Evolutionary conservation across 768 basidiomycete species (phyloP).

Genomic region (Russula ochroleuca): DNA sequence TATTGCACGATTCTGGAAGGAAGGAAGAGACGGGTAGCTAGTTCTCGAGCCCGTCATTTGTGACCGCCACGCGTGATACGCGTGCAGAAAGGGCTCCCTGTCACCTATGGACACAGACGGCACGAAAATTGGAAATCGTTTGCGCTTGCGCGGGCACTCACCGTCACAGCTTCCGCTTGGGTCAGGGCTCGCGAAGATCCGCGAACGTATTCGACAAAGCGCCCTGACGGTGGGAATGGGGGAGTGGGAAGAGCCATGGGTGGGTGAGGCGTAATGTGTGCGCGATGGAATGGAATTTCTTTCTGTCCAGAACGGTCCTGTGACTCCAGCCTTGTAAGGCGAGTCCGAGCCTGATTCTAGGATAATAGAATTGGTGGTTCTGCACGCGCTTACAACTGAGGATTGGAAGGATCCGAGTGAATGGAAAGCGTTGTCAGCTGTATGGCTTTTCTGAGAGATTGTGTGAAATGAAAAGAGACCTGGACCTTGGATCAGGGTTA

Average conservation of each 20-base stretch:
- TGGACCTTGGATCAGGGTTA: slow-evolving; percentile 12
- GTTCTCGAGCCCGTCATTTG: not conserved
- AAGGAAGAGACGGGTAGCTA: not conserved
- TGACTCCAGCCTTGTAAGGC: not conserved
- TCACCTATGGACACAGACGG: not conserved
- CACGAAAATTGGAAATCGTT: not conserved
- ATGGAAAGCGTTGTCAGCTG: not conserved
- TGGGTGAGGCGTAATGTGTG: not conserved
- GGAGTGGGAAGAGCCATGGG: slow-evolving; percentile 16
- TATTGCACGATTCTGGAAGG: not conserved
- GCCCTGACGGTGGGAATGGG: slow-evolving; percentile 44
- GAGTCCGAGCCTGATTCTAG: not conserved
- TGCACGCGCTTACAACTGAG: not conserved
- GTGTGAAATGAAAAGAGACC: not conserved
- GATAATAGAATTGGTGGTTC: slow-evolving; percentile 1
- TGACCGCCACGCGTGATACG: not conserved
- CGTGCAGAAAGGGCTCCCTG: not conserved
- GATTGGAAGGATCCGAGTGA: not conserved
- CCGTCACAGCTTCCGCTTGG: slow-evolving; percentile 46
- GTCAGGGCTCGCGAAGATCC: slow-evolving; percentile 49
- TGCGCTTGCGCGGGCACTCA: slow-evolving; percentile 35
- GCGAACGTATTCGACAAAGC: slow-evolving; percentile 50
- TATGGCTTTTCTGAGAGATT: not conserved
- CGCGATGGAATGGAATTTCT: not conserved
- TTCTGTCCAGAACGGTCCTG: not conserved